phyloP scores from a whole-genome alignment of 1,139 yeast species.

The Taphrina betulina region DNA sequence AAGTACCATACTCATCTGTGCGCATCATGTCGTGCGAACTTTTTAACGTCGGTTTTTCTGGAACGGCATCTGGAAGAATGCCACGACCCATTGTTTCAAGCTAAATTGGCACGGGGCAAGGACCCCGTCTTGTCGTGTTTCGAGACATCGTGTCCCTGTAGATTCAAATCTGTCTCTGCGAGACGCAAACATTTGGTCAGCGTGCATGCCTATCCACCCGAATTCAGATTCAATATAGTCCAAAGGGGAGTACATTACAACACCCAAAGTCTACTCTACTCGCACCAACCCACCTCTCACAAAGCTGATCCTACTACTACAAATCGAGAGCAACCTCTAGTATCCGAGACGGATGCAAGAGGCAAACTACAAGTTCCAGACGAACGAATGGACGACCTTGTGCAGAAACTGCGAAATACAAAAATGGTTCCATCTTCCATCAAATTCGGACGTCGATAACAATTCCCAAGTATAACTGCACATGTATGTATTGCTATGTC shows the following conservation, averaged over 20 bases:
- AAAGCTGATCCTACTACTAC: too few relatives aligned
- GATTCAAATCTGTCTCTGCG: constrained; percentile 1
- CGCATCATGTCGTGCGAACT: constrained; percentile 48
- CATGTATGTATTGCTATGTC: too few relatives aligned
- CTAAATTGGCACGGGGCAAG: constrained; percentile 46
- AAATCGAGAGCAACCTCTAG: too few relatives aligned
- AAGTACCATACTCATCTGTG: constrained; percentile 44
- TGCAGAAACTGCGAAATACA: too few relatives aligned
- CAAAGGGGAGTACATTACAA: constrained; percentile 1
- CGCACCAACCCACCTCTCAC: too few relatives aligned
- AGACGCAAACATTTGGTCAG: constrained; percentile 12
- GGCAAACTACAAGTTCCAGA: too few relatives aligned
- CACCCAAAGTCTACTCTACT: constrained; percentile 18
- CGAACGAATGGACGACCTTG: constrained; percentile 3
- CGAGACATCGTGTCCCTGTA: background rate
- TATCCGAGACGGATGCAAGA: too few relatives aligned
- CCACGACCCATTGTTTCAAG: constrained; percentile 54
- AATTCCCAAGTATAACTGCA: too few relatives aligned
- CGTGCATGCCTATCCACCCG: constrained; percentile 20
- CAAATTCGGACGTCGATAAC: too few relatives aligned
- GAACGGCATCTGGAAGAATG: constrained; percentile 55
- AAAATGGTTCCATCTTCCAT: constrained; percentile 10
- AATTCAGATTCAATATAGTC: constrained; percentile 22
- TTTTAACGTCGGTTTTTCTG: constrained; percentile 49
- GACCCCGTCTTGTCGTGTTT: constrained; percentile 37